phyloP scores from a whole-genome alignment of 2,329 filamentous ascomycete species.

The Aspergillus sp. region DNA sequence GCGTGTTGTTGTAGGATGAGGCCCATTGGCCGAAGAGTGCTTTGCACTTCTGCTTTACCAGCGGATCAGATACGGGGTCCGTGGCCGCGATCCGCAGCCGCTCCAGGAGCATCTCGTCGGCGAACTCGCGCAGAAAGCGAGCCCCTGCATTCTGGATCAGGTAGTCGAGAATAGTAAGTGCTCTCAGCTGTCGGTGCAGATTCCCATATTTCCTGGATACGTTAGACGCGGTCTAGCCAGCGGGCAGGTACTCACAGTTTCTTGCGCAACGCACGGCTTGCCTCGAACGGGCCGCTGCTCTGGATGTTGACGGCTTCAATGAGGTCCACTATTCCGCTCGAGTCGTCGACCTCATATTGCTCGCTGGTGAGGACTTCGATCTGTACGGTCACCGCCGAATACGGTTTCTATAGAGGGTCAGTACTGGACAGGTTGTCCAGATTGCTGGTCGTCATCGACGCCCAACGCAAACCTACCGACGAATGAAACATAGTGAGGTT shows the following conservation, averaged over 20 bases:
- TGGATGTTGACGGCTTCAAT: constrained; percentile 92
- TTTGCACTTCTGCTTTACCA: constrained; percentile 82
- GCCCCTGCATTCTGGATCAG: constrained; percentile 89
- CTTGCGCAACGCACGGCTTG: constrained; percentile 85
- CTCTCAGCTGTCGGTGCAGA: constrained; percentile 81
- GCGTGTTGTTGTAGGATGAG: constrained; percentile 65
- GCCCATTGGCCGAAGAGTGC: constrained; percentile 83
- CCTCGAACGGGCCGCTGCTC: constrained; percentile 74
- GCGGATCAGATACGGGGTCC: constrained; percentile 70
- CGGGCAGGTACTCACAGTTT: constrained; percentile 56
- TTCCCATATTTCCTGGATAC: constrained; percentile 73
- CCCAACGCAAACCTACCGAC: constrained; percentile 17
- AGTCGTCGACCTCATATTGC: constrained; percentile 79
- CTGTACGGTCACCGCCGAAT: constrained; percentile 85
- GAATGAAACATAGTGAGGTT: constrained; percentile 27
- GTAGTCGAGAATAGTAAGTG: constrained; percentile 80
- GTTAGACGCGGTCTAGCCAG: constrained; percentile 5
- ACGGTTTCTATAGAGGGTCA: constrained; percentile 58
- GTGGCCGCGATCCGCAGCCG: constrained; percentile 79
- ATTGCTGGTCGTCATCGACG: too few species aligned
- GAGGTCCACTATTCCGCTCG: constrained; percentile 84
- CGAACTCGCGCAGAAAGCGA: constrained; percentile 77
- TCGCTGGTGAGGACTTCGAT: constrained; percentile 87
- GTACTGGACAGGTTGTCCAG: constrained; percentile 5
- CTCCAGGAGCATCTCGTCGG: constrained; percentile 84